These are phyloP conservation scores for Helichrysum umbraculigerum DNA, from an alignment of 129 eudicot genomes.

Conservation along the genomic window DNA sequence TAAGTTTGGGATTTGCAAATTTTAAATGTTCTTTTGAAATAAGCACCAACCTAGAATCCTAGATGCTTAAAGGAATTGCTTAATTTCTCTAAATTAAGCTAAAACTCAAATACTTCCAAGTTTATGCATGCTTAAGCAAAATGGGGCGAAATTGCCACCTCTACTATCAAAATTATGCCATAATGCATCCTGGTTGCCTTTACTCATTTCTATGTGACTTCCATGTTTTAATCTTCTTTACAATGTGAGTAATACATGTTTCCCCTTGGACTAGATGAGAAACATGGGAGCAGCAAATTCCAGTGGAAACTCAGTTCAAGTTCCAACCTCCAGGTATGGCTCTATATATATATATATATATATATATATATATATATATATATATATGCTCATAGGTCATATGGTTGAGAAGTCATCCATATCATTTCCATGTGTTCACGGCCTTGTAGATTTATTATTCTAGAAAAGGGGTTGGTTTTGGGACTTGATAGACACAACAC, in stretches of 20 bases:
- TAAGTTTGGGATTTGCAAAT: no score
- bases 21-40: no score
- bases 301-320: constrained; percentile 53
- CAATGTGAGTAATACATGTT: background rate
- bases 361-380: no score
- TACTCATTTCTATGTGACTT: background rate
- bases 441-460: background rate
- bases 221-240: background rate
- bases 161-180: background rate
- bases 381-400: background rate
- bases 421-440: background rate
- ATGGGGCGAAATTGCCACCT: background rate
- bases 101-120: background rate
- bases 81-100: background rate
- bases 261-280: constrained; percentile 51
- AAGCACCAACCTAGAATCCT: background rate
- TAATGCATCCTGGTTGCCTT: background rate
- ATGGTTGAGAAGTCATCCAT: no score
- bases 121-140: background rate
- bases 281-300: constrained; percentile 46
- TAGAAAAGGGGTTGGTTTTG: background rate
- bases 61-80: background rate
- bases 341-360: background rate
- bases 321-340: constrained; percentile 65
- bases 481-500: no score